Evolutionary conservation across 2,329 filamentous ascomycete genomes (phyloP).

Genomic region (Fusarium denticulatum): DNA sequence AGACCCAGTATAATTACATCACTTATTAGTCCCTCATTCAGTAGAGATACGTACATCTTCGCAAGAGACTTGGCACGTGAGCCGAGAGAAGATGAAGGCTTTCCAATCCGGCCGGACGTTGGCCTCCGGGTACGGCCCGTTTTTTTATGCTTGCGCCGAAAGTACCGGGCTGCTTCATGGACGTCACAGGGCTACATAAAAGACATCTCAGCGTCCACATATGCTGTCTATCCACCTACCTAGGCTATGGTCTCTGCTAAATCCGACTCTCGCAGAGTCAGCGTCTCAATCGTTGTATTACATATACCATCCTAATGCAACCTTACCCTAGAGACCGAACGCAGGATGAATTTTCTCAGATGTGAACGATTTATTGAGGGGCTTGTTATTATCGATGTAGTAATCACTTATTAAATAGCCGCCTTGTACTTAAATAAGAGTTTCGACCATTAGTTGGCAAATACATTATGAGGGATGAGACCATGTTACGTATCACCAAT

Average conservation of each 20-base stretch:
- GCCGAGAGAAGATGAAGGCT: background rate
- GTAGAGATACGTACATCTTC: conserved; percentile 5
- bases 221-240: background rate
- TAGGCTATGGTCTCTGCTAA: background rate
- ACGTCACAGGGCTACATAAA: background rate
- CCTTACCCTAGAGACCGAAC: background rate
- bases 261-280: background rate
- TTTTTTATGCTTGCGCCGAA: conserved; percentile 3
- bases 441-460: background rate
- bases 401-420: background rate
- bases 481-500: background rate
- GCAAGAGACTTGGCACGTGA: conserved; percentile 6
- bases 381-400: background rate
- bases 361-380: background rate
- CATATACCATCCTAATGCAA: background rate
- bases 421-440: background rate
- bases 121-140: conserved; percentile 6
- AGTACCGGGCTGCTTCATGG: background rate
- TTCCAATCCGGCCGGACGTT: conserved; percentile 21
- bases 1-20: conserved; percentile 34
- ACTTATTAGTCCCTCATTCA: background rate
- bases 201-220: background rate
- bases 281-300: background rate
- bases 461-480: background rate
- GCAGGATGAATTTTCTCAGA: background rate